Conservation (phyloP, 768 basidiomycete genomes). For the Auriscalpium vulgare region DNA sequence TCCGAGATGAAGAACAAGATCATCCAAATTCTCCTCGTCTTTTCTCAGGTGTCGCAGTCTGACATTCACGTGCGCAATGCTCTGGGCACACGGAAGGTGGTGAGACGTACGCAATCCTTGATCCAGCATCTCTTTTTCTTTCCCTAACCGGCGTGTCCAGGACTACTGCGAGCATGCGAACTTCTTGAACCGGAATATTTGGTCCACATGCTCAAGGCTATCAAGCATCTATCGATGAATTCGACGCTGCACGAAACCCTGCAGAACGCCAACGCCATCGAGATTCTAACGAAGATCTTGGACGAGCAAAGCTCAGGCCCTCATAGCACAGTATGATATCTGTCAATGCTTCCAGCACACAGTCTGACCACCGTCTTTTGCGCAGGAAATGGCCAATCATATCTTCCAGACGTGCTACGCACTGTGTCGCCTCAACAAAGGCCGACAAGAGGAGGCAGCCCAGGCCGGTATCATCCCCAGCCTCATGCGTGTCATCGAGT, state of each 20-base stretch:
- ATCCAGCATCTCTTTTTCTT: neutral
- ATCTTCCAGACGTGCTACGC: slow-evolving; percentile 97
- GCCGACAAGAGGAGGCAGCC: slow-evolving; percentile 93
- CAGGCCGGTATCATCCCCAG: slow-evolving; percentile 92
- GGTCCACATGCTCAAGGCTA: slow-evolving; percentile 84
- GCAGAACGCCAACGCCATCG: slow-evolving; percentile 93
- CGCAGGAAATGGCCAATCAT: slow-evolving; percentile 92
- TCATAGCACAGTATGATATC: slow-evolving; percentile 63
- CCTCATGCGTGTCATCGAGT: slow-evolving; percentile 81
- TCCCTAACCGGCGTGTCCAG: slow-evolving; percentile 30
- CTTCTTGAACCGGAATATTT: slow-evolving; percentile 83
- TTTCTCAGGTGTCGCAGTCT: slow-evolving; percentile 93
- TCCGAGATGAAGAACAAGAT: slow-evolving; percentile 82
- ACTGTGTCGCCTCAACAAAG: slow-evolving; percentile 89
- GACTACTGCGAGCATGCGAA: slow-evolving; percentile 81
- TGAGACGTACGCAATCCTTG: slow-evolving; percentile 59
- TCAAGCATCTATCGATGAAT: slow-evolving; percentile 96
- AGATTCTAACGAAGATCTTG: slow-evolving; percentile 79
- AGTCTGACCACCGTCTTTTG: neutral
- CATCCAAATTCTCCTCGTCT: slow-evolving; percentile 81
- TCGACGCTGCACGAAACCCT: slow-evolving; percentile 83
- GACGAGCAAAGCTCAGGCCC: slow-evolving; percentile 73
- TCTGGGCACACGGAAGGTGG: slow-evolving; percentile 81
- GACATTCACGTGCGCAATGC: slow-evolving; percentile 92
- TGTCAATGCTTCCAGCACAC: neutral